phyloP scores from a whole-genome alignment of 371 early-diverging fungal genomes.

The Rhizopus arrhizus region DNA sequence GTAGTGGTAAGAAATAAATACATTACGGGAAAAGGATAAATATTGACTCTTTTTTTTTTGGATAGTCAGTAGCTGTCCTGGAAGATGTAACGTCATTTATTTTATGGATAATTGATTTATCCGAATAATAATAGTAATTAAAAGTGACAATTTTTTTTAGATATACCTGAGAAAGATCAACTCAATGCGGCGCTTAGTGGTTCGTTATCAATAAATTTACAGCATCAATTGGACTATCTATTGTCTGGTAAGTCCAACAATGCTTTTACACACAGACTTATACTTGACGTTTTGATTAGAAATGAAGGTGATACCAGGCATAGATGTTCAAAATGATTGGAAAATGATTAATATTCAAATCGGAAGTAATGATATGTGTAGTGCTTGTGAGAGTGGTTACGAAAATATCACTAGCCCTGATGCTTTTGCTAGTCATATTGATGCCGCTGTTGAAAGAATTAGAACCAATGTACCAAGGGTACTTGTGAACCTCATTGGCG shows the following conservation, averaged over 20 bases:
- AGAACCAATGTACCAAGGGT: conserved; percentile 22
- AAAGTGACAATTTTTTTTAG: conserved; percentile 6
- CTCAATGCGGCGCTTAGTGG: conserved; percentile 50
- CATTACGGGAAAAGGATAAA: background rate
- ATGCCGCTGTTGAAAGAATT: conserved; percentile 25
- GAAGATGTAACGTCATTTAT: background rate
- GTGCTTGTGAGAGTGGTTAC: conserved; percentile 13
- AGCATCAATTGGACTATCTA: conserved; percentile 41
- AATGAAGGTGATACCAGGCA: conserved; percentile 18
- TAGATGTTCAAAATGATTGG: conserved; percentile 42
- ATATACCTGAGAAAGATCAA: conserved; percentile 30
- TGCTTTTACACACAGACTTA: background rate
- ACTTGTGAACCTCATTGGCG: conserved; percentile 30
- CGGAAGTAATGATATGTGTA: conserved; percentile 43
- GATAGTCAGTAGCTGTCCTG: background rate
- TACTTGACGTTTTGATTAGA: conserved; percentile 13
- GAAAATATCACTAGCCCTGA: conserved; percentile 22
- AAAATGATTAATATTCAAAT: conserved; percentile 50
- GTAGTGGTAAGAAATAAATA: conserved; percentile 23
- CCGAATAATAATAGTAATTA: background rate
- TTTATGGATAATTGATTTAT: background rate
- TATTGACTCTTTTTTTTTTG: background rate
- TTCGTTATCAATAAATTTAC: conserved; percentile 37
- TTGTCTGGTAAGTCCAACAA: conserved; percentile 24
- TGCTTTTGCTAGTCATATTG: conserved; percentile 25